Percentiles rank a stretch among this genome's conserved stretches.
phyloP scores from a whole-genome alignment of 306 rosid genomes.

The Prunus armeniaca region DNA sequence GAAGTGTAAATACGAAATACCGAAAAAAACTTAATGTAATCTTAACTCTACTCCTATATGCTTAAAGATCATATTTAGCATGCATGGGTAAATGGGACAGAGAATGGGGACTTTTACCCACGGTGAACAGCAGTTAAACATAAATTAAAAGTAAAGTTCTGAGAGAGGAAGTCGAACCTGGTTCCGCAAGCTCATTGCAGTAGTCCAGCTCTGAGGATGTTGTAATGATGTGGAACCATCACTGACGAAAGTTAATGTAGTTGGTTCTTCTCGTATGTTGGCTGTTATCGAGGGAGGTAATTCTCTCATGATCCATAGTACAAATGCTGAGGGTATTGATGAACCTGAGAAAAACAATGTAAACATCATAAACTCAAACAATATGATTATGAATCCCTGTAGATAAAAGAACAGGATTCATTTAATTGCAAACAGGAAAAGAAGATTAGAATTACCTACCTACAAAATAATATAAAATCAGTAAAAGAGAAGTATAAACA shows the following conservation, averaged over 20 bases:
- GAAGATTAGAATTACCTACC: slow-evolving; percentile 50
- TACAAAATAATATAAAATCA: slow-evolving; percentile 69
- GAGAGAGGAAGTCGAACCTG: slow-evolving; percentile 41
- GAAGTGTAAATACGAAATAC: not conserved
- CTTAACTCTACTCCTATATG: not conserved
- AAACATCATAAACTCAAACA: slow-evolving; percentile 21
- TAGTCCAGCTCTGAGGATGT: slow-evolving; percentile 70
- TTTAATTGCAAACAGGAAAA: not conserved
- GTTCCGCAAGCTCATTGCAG: slow-evolving; percentile 57
- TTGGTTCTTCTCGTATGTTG: slow-evolving; percentile 50
- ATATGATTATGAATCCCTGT: not conserved
- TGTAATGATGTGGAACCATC: slow-evolving; percentile 42
- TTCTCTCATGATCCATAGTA: slow-evolving; percentile 89
- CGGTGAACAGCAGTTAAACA: not conserved
- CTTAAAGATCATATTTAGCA: not conserved
- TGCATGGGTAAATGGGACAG: not conserved
- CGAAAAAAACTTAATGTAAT: not conserved
- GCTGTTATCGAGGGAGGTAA: slow-evolving; percentile 51
- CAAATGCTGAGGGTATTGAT: slow-evolving; percentile 71
- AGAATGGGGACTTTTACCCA: not conserved
- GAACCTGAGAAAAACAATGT: slow-evolving; percentile 55
- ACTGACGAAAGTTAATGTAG: slow-evolving; percentile 56
- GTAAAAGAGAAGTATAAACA: slow-evolving; percentile 50
- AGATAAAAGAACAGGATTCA: not conserved
- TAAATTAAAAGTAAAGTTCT: not conserved